Evolutionary conservation across 2,329 filamentous ascomycete species (phyloP).

Genomic region (Orbilia javanica): DNA sequence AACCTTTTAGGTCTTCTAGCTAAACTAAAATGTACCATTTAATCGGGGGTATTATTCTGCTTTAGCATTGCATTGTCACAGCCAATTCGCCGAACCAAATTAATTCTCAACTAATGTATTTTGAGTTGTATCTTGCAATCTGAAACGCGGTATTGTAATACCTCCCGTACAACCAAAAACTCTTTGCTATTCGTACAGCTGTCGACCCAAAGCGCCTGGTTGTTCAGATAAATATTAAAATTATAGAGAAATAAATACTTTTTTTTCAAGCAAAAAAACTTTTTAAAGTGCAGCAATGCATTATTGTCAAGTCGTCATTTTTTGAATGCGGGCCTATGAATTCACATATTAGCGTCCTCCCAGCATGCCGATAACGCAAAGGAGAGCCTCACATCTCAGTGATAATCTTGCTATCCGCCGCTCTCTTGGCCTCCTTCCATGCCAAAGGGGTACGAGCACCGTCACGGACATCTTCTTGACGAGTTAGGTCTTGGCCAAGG

Average conservation of each 20-base stretch:
- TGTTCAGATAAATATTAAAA: too few species aligned
- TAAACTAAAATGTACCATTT: too few species aligned
- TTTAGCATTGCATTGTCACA: too few species aligned
- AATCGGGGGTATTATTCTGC: too few species aligned
- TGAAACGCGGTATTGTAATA: too few species aligned
- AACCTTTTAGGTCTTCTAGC: too few species aligned
- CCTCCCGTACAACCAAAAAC: too few species aligned
- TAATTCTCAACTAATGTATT: too few species aligned
- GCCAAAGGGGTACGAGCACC: slow-evolving; percentile 28
- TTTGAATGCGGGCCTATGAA: slow-evolving; percentile 23
- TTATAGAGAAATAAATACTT: too few species aligned
- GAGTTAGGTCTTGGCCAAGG: slow-evolving; percentile 36
- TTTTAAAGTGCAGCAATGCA: background rate
- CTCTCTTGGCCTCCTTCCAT: slow-evolving; percentile 53
- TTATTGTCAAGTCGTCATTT: background rate
- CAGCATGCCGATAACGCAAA: background rate
- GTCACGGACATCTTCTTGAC: slow-evolving; percentile 40
- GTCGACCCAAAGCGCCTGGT: background rate
- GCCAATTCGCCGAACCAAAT: too few species aligned
- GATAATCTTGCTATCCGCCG: slow-evolving; percentile 53
- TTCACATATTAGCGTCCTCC: background rate
- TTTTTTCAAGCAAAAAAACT: slow-evolving; percentile 18
- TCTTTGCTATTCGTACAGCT: too few species aligned
- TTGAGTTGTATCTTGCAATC: too few species aligned
- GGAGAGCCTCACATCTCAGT: slow-evolving; percentile 39